These are phyloP conservation scores for Salix arbutifolia DNA, from an alignment of 345 rosid genomes.

Conservation along the genomic window DNA sequence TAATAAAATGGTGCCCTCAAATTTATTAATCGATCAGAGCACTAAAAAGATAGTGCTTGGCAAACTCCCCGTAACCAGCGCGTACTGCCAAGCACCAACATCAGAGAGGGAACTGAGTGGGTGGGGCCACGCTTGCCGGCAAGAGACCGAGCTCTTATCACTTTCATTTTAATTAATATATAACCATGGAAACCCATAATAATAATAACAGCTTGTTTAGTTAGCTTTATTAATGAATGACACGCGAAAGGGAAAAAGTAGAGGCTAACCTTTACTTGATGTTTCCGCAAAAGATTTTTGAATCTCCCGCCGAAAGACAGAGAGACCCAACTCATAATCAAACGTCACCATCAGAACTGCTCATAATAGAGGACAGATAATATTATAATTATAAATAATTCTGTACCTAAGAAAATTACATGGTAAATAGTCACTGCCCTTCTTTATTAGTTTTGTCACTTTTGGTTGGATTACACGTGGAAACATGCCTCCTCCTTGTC, in stretches of 20 bases:
- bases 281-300: constrained; percentile 21
- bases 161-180: background rate
- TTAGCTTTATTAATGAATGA: background rate
- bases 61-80: background rate
- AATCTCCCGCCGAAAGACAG: constrained; percentile 13
- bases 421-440: background rate
- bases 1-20: no score
- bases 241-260: background rate
- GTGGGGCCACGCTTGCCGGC: background rate
- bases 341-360: constrained; percentile 11
- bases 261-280: background rate
- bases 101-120: background rate
- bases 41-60: background rate
- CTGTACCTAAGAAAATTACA: background rate
- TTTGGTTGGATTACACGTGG: background rate
- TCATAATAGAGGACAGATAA: background rate
- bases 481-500: background rate
- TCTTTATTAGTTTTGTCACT: background rate
- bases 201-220: background rate
- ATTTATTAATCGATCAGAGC: background rate
- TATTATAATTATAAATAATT: no score
- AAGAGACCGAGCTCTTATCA: background rate
- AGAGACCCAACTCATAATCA: background rate
- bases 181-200: no score
- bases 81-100: background rate